Percentiles rank a stretch among this genome's conserved stretches.
Conservation (phyloP, 768 basidiomycete species). For the Pisolithus tinctorius region DNA sequence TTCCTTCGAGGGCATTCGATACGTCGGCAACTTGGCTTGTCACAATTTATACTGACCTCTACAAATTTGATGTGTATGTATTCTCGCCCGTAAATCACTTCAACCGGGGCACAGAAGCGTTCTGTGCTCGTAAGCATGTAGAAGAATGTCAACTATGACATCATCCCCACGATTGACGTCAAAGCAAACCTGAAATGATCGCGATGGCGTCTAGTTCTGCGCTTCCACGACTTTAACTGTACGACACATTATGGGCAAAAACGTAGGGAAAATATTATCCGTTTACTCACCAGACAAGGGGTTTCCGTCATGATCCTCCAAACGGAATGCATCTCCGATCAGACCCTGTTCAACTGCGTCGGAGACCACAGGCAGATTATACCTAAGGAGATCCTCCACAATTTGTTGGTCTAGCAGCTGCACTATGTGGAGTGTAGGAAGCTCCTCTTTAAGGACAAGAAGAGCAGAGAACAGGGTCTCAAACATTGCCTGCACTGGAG, state of each 20-base stretch:
- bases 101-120: no score
- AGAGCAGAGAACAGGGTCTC: slow-evolving; percentile 9
- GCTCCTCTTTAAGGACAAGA: slow-evolving; percentile 3
- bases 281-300: slow-evolving; percentile 15
- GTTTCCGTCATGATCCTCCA: slow-evolving; percentile 18
- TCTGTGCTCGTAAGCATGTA: no score
- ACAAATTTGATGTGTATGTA: no score
- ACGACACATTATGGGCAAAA: background rate
- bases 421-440: slow-evolving; percentile 15
- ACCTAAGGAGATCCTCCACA: slow-evolving; percentile 12
- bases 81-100: no score
- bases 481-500: slow-evolving; percentile 4
- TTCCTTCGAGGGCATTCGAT: no score
- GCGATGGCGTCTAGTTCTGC: background rate
- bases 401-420: slow-evolving; percentile 17
- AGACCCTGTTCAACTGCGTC: slow-evolving; percentile 6
- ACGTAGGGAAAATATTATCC: background rate
- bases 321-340: slow-evolving; percentile 5
- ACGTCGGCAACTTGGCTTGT: no score
- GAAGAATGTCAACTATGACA: no score
- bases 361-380: slow-evolving; percentile 6
- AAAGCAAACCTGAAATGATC: no score
- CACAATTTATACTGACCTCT: no score
- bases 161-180: no score
- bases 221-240: background rate